Conservation (phyloP, 768 basidiomycete genomes). For the Suillus lakei region DNA sequence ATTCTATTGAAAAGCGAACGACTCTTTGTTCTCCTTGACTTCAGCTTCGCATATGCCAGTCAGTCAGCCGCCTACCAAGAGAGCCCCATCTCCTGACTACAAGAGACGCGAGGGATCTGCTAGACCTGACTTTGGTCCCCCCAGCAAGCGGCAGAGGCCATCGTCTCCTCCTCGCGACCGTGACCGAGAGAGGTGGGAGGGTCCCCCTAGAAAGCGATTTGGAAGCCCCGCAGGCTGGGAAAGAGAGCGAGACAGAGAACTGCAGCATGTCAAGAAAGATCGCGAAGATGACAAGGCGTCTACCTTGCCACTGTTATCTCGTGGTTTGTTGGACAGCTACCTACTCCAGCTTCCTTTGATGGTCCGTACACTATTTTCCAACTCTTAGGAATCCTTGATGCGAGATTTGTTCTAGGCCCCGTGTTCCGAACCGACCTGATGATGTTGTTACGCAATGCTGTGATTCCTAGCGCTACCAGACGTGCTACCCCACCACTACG, state of each 20-base stretch:
- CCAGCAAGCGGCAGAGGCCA: slow-evolving; percentile 49
- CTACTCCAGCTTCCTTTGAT: slow-evolving; percentile 75
- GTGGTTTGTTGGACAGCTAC: slow-evolving; percentile 87
- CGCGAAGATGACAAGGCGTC: slow-evolving; percentile 54
- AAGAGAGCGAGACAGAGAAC: slow-evolving; percentile 49
- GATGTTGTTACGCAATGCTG: slow-evolving; percentile 80
- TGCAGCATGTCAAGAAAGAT: slow-evolving; percentile 42
- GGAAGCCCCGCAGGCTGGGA: slow-evolving; percentile 48
- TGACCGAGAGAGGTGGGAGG: slow-evolving; percentile 49
- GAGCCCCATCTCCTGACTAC: slow-evolving; percentile 39
- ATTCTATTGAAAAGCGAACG: slow-evolving; percentile 40
- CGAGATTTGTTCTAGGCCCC: slow-evolving; percentile 59
- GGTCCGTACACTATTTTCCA: slow-evolving; percentile 7
- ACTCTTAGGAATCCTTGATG: neutral
- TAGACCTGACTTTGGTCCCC: slow-evolving; percentile 43
- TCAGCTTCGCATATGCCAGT: slow-evolving; percentile 32
- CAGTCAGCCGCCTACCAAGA: slow-evolving; percentile 28
- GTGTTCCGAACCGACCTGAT: slow-evolving; percentile 89
- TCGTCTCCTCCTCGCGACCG: slow-evolving; percentile 54
- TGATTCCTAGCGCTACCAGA: slow-evolving; percentile 65
- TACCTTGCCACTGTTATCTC: slow-evolving; percentile 61
- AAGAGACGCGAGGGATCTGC: slow-evolving; percentile 49
- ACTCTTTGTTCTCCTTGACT: slow-evolving; percentile 39
- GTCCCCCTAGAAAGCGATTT: slow-evolving; percentile 42
- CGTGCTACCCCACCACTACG: slow-evolving; percentile 61